phyloP scores from a whole-genome alignment of 306 rosid species.

The Pyrus communis region DNA sequence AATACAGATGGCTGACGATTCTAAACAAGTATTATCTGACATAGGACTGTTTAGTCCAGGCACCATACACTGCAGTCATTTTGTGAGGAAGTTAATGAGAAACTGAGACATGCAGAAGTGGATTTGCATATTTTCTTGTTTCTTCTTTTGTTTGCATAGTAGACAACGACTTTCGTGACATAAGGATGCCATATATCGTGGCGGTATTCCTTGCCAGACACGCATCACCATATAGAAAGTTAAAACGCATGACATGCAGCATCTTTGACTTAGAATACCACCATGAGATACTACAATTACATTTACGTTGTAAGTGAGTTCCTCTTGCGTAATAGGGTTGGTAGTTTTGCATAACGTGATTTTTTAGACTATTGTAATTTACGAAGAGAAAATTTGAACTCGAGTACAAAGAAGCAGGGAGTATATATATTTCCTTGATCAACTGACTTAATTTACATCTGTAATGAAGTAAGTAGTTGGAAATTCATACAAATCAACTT shows the following conservation, averaged over 20 bases:
- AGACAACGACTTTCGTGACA: not conserved
- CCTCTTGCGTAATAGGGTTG: not conserved
- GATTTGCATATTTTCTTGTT: not conserved
- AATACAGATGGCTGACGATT: slow-evolving; percentile 1
- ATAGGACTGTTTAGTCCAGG: not conserved
- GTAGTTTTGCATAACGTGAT: too few relatives aligned
- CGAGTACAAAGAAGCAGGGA: rapidly evolving
- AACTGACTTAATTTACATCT: too few relatives aligned
- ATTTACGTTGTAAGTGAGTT: not conserved
- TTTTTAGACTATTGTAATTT: too few relatives aligned
- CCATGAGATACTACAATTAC: not conserved
- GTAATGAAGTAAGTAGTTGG: too few relatives aligned
- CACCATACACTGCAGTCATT: not conserved
- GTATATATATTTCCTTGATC: too few relatives aligned
- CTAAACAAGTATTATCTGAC: not conserved
- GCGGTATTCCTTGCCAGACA: too few relatives aligned
- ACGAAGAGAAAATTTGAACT: too few relatives aligned
- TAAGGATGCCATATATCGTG: too few relatives aligned
- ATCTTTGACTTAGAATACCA: not conserved
- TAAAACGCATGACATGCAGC: not conserved
- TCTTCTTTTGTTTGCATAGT: not conserved
- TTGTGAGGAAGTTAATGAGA: not conserved
- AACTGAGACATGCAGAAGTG: not conserved
- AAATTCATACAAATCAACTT: too few relatives aligned
- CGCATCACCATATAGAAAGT: too few relatives aligned